A percentile compares a stretch with the other conserved stretches of the same genome.
Evolutionary conservation across 805 yeast genomes (phyloP).

Genomic region (Candida sakaeoensis): DNA sequence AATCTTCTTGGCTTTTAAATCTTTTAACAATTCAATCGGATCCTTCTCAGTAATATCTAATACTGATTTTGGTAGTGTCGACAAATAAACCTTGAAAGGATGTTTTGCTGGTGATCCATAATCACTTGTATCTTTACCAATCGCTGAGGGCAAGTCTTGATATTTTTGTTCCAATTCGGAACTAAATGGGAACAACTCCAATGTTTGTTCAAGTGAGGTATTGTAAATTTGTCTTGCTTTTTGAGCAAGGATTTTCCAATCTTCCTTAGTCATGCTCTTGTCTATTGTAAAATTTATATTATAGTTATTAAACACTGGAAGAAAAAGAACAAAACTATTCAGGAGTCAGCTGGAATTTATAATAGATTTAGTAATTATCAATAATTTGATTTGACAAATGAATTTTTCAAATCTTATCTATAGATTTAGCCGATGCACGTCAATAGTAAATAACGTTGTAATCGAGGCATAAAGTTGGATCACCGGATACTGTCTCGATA

Average conservation of each 20-base stretch:
- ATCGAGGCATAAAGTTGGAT: too few species aligned
- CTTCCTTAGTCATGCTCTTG: conserved; percentile 13
- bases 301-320: too few species aligned
- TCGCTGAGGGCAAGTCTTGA: conserved; percentile 17
- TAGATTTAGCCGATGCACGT: too few species aligned
- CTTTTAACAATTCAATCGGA: conserved; percentile 14
- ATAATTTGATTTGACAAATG: background rate
- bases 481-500: too few species aligned
- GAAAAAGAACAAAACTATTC: background rate
- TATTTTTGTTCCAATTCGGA: conserved; percentile 9
- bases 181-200: conserved; percentile 19
- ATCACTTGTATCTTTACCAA: conserved; percentile 14
- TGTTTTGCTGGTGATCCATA: conserved; percentile 18
- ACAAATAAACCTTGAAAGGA: conserved; percentile 15
- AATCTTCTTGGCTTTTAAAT: conserved; percentile 11
- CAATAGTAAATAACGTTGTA: too few species aligned
- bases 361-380: background rate
- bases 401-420: conserved; percentile 1
- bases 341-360: background rate
- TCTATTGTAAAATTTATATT: conserved; percentile 9
- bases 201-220: conserved; percentile 14
- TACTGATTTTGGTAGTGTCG: conserved; percentile 12
- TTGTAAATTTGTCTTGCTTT: conserved; percentile 14
- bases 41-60: conserved; percentile 17
- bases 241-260: conserved; percentile 16